Conservation (phyloP, 768 basidiomycete species). For the Rhodotorula diobovata region DNA sequence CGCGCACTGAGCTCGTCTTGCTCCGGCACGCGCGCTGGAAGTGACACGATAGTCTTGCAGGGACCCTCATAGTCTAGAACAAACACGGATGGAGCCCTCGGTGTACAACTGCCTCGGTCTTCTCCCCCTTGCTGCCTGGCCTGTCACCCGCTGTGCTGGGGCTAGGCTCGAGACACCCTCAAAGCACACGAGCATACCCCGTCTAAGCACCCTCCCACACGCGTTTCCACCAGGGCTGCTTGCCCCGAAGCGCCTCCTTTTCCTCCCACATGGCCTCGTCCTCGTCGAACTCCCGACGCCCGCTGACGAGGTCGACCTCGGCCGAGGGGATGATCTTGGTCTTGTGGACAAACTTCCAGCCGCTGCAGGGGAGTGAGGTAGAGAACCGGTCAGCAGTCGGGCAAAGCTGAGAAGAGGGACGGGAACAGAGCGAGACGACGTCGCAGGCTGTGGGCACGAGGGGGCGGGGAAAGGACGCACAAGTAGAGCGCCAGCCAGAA, state of each 20-base stretch:
- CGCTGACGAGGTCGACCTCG: constrained; percentile 41
- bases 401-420: no score
- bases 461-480: constrained; percentile 38
- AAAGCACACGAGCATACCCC: no score
- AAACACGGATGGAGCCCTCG: no score
- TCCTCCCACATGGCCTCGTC: constrained; percentile 29
- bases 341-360: constrained; percentile 35
- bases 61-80: no score
- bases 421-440: neutral
- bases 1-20: no score
- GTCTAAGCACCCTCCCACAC: constrained; percentile 17
- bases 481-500: constrained; percentile 1
- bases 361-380: neutral
- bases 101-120: no score
- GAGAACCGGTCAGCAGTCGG: no score
- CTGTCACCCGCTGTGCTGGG: no score
- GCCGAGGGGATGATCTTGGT: constrained; percentile 30
- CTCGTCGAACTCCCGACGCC: constrained; percentile 37
- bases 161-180: no score
- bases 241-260: constrained; percentile 7
- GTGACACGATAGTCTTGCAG: no score
- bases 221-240: constrained; percentile 20
- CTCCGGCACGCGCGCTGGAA: no score
- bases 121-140: no score
- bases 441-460: constrained; percentile 42